Base-by-base conservation (phyloP, 768 basidiomycete genomes). In the Rhizopogon vinicolor region DNA sequence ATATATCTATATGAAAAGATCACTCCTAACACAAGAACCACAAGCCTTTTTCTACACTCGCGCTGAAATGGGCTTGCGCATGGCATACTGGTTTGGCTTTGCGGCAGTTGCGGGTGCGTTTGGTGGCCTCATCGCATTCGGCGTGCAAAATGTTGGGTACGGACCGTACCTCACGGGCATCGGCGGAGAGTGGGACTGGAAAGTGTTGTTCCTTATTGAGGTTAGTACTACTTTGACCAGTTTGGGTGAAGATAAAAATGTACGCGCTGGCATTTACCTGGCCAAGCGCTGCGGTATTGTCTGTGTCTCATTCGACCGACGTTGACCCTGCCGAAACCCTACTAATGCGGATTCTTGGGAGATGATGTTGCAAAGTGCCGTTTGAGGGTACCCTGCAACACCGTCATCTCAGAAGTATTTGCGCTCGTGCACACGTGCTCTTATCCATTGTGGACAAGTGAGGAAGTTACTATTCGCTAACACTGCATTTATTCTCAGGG, bases 31-130 rank as follows among this genome's bases (percentile, higher is more conserved):
- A 35, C 22, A 14, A 37, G 35, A 37, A 45, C 19, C 18, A 13
- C n/a, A 58, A 91, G 89, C 89, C 0, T 78, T 88, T 55, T 91
- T 87, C 65, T 91, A 91, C 64, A 91, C 89, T 1, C 86, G 82
- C 62, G 60, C 75, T 5, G 89, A 91, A 64, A 77, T 91, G 61
- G 89, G 89, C 29, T 68, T 87, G 46, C 81, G 89, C 72, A 79
- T 87, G 79, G 88, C 87, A 1, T 82, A 88, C 62, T 91, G 88
- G 86, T 92, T 91, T 57, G 87, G 86, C 8, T 92, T 91, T 64
- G 89, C 90, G 5, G 89, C 90, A 3, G 82, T 90, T 4, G 87
- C 91, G 4, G 90, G 90, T 22, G 91, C 91, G 5, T 92, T 92
- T 57, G 89, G 89, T 13, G 90, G 91, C n/a, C 71, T 91, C 44